phyloP scores from a whole-genome alignment of 305 asterid genomes.

The Lippia alba region DNA sequence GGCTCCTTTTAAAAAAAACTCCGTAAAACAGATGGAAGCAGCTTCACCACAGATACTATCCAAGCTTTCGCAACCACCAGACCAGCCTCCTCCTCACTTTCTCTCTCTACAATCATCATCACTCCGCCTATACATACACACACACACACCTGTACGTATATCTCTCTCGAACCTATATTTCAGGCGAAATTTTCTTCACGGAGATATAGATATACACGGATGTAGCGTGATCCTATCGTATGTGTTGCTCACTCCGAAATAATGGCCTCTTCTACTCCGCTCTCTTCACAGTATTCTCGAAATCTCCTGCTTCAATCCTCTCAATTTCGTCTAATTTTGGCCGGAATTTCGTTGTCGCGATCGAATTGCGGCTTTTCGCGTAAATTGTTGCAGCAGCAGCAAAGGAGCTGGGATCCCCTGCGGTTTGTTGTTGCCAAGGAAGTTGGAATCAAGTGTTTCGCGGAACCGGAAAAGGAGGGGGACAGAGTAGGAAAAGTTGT shows the following conservation, averaged over 20 bases:
- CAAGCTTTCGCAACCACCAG: slow-evolving; percentile 45
- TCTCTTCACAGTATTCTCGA: slow-evolving; percentile 42
- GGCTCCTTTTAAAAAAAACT: slow-evolving; percentile 3
- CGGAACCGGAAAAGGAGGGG: slow-evolving; percentile 49
- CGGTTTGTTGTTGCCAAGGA: slow-evolving; percentile 43
- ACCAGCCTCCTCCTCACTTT: slow-evolving; percentile 38
- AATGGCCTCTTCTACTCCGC: slow-evolving; percentile 47
- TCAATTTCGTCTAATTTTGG: slow-evolving; percentile 53
- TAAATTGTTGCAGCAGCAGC: slow-evolving; percentile 41
- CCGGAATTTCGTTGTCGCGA: slow-evolving; percentile 50
- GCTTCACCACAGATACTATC: slow-evolving; percentile 33
- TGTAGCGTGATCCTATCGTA: slow-evolving; percentile 34
- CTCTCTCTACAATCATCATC: slow-evolving; percentile 32
- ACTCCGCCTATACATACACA: slow-evolving; percentile 23
- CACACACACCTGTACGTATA: neutral
- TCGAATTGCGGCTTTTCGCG: slow-evolving; percentile 40
- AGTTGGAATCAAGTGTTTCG: slow-evolving; percentile 48
- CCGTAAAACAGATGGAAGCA: slow-evolving; percentile 27
- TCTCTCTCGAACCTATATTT: slow-evolving; percentile 22
- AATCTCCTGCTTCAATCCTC: slow-evolving; percentile 43
- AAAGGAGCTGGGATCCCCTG: slow-evolving; percentile 48
- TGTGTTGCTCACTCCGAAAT: slow-evolving; percentile 29
- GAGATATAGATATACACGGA: slow-evolving; percentile 13
- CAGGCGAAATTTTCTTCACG: slow-evolving; percentile 24
- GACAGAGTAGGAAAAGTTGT: slow-evolving; percentile 43